Base-by-base conservation (phyloP, 2,329 filamentous ascomycete species). In the Colletotrichum gloeosporioides region DNA sequence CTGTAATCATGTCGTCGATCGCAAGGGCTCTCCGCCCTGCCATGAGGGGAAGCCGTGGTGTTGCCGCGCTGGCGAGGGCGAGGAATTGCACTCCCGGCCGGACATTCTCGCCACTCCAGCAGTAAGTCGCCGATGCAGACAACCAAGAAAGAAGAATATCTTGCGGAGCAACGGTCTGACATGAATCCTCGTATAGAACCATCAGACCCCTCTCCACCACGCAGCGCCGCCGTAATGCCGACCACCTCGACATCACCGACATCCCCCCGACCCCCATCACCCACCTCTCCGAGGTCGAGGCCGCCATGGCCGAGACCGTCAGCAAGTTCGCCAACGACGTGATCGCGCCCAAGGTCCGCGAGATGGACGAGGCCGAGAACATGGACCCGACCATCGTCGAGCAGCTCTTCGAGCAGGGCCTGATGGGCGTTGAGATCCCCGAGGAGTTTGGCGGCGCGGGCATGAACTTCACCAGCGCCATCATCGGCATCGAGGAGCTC, bases 391-490 rank as follows among this genome's bases (percentile, higher is more conserved):
- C 90, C 2, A 86, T 99, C 9, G 94, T 99, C 8, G 96, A 98
- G 88, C 95, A 97, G 86, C 91, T 98, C 69, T 99, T 99, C 82
- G 97, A 99, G 88, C 96, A 99, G 84, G 97, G 97, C 1, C 89
- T 99, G 66, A 99, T 99, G 97, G 94, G 96, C 77, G 91, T 99
- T 78, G 97, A 99, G 88, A 98, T 99, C 74, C 96, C 97, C 18
- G 97, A 99, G 86, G 96, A 98, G 86, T 99, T 94, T 83, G 97
- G 97, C 77, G 97, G 97, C 77, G 95, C 96, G 0, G 97, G 96
- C 80, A 99, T 99, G 97, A 98, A 98, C 91, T 99, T 99, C 87
- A 99, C 97, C 1, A 89, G 96, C 1, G 96, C 96, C 77, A 98
- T 99, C 83, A 93, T 99, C 61, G 96, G 95, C 32, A 99, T 99